These are phyloP conservation scores for Pelagomonas calceolata DNA, from an alignment of 108 stramenopile species.

Conservation along the genomic window DNA sequence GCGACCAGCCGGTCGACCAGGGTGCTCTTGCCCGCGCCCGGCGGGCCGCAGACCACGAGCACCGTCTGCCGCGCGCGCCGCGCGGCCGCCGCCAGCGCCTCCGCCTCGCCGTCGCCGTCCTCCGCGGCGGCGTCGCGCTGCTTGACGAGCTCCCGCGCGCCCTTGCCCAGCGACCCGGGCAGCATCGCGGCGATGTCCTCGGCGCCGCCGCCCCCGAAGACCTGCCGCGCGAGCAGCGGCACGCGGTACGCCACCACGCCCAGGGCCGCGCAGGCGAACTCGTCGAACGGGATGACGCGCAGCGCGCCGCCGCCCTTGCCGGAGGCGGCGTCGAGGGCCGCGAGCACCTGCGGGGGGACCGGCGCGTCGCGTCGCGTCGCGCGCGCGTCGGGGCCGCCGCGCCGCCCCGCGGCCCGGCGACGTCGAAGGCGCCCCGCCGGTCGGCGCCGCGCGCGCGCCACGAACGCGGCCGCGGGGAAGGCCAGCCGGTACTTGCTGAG, in stretches of 20 bases:
- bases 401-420: too few species aligned
- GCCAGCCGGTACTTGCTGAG: background rate
- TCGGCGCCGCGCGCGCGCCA: too few species aligned
- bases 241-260: conserved; percentile 72
- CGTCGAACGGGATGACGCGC: conserved; percentile 47
- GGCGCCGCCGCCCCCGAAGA: conserved; percentile 10
- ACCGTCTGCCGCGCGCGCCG: too few species aligned
- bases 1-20: conserved; percentile 36
- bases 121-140: background rate
- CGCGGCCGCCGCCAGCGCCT: too few species aligned
- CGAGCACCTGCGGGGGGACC: background rate
- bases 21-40: conserved; percentile 55
- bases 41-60: conserved; percentile 62
- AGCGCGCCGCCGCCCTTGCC: background rate
- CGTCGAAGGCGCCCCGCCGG: too few species aligned
- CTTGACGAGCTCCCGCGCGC: background rate
- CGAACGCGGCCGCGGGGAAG: background rate
- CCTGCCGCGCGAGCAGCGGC: conserved; percentile 60
- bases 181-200: conserved; percentile 1
- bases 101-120: background rate
- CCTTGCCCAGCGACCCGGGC: conserved; percentile 51
- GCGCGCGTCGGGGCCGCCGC: too few species aligned
- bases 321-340: background rate
- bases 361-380: too few species aligned
- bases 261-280: conserved; percentile 60